Percentiles rank a stretch among this genome's conserved stretches.
Evolutionary conservation across 768 basidiomycete species (phyloP).

Genomic region (Leccinellum rugosiceps): DNA sequence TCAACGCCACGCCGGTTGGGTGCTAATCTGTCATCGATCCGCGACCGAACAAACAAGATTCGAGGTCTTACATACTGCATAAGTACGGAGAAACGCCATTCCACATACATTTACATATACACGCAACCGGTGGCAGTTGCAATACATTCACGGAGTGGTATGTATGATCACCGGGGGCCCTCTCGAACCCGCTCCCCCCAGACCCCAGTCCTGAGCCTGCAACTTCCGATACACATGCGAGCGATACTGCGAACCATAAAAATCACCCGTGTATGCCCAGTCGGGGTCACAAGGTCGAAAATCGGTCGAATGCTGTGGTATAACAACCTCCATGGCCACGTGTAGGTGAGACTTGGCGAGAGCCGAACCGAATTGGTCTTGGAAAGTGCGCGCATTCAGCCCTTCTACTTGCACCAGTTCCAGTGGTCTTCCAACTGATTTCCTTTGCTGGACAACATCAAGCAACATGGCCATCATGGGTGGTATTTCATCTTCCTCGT

Average conservation of each 20-base stretch:
- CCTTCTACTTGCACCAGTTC: constrained; percentile 28
- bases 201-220: constrained; percentile 26
- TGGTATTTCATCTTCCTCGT: constrained; percentile 32
- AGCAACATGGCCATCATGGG: constrained; percentile 30
- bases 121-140: constrained; percentile 3
- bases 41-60: constrained; percentile 1
- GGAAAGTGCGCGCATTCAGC: constrained; percentile 18
- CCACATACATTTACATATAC: background rate
- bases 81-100: background rate
- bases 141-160: constrained; percentile 16
- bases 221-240: constrained; percentile 29
- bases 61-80: background rate
- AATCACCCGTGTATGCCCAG: constrained; percentile 27
- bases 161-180: constrained; percentile 28
- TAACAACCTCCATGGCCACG: constrained; percentile 21
- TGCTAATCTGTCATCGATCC: background rate
- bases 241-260: constrained; percentile 32
- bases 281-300: constrained; percentile 21
- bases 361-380: constrained; percentile 22
- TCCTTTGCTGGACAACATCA: constrained; percentile 32
- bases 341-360: constrained; percentile 28
- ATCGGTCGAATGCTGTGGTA: constrained; percentile 15
- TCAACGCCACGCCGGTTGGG: background rate
- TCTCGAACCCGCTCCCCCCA: constrained; percentile 23
- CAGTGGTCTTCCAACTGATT: constrained; percentile 28